Percentiles rank a stretch among this genome's conserved stretches.
These are phyloP conservation scores for Podila horticola DNA, from an alignment of 192 early-diverging fungal species.

Conservation along the genomic window DNA sequence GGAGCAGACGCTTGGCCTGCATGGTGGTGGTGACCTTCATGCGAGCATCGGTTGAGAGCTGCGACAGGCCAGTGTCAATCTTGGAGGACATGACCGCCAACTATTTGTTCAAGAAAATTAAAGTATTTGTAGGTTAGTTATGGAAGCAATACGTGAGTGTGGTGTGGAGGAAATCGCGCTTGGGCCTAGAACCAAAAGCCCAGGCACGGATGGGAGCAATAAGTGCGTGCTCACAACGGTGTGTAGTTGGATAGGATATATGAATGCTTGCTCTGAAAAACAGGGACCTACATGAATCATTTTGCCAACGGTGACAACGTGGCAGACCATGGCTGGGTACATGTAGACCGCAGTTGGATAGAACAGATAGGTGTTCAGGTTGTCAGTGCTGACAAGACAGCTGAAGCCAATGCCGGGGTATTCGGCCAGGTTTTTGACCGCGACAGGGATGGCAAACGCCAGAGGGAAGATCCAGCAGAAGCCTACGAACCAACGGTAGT, in stretches of 20 bases:
- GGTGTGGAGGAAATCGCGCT: too few species aligned
- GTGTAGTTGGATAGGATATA: too few species aligned
- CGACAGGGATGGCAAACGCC: constrained; percentile 43
- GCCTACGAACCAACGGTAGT: constrained; percentile 29
- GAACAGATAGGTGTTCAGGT: constrained; percentile 45
- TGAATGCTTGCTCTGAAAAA: neutral
- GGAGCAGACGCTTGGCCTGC: constrained; percentile 45
- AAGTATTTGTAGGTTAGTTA: neutral
- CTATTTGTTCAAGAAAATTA: neutral
- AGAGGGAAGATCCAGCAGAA: constrained; percentile 39
- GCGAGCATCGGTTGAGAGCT: constrained; percentile 32
- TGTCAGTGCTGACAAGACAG: constrained; percentile 29
- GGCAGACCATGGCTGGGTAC: constrained; percentile 41
- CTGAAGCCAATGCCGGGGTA: constrained; percentile 49
- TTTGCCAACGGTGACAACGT: constrained; percentile 32
- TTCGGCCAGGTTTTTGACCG: constrained; percentile 33
- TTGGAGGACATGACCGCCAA: constrained; percentile 40
- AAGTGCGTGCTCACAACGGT: too few species aligned
- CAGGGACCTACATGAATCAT: constrained; percentile 38
- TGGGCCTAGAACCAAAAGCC: too few species aligned
- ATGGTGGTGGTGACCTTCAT: constrained; percentile 38
- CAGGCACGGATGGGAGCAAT: too few species aligned
- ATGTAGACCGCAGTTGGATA: constrained; percentile 45
- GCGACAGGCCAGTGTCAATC: constrained; percentile 38
- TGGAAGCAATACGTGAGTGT: too few species aligned